Percentiles rank a stretch among this genome's conserved stretches.
These are phyloP conservation scores for Suaeda aralocaspica DNA, from an alignment of 148 eudicot species.

Conservation along the genomic window DNA sequence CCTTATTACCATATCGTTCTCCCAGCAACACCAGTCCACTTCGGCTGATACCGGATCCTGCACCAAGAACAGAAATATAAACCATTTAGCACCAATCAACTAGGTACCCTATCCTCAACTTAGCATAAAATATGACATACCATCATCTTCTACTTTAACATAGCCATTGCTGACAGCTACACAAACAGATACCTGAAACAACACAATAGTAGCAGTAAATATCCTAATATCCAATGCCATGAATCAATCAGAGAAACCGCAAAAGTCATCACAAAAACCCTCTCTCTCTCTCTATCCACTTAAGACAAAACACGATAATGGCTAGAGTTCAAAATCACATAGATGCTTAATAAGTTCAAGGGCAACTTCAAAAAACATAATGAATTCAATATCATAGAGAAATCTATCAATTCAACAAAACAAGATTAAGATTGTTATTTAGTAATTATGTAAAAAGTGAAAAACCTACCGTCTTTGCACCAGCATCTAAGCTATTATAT, in stretches of 20 bases:
- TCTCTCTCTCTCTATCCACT: no score
- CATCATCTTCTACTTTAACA: constrained; percentile 84
- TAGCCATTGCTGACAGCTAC: constrained; percentile 64
- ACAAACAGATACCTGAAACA: constrained; percentile 60
- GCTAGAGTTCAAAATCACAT: background rate
- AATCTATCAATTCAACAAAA: background rate
- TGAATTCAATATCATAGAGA: background rate
- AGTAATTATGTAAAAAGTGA: background rate
- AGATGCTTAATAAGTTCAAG: background rate
- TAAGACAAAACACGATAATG: background rate
- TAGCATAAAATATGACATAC: constrained; percentile 34
- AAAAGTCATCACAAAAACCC: background rate
- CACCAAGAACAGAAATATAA: constrained; percentile 20
- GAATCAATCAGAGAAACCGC: no score
- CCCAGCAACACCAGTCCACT: constrained; percentile 84
- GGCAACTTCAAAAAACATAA: background rate
- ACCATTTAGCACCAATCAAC: constrained; percentile 6
- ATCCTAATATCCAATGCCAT: background rate
- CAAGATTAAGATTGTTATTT: background rate
- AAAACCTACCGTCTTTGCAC: constrained; percentile 65
- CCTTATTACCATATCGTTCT: constrained; percentile 71
- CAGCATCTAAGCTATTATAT: constrained; percentile 92
- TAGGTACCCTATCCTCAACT: constrained; percentile 10
- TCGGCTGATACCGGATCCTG: constrained; percentile 84
- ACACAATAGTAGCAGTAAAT: background rate